Base-by-base conservation (phyloP, 441 rosid species). In the Erodium trifolium region DNA sequence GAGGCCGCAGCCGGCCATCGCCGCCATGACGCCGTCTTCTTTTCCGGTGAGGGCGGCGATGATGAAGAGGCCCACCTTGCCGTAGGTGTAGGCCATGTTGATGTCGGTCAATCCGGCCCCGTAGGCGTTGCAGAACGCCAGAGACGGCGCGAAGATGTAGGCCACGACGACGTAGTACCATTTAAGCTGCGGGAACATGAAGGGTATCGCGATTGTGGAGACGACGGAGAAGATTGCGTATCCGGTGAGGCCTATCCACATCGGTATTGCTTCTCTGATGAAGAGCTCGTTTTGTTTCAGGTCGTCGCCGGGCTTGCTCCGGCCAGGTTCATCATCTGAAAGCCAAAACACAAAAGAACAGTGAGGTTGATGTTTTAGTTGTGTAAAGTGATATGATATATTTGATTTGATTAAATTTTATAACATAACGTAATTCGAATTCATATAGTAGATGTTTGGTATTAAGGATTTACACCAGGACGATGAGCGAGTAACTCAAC, bases 31-130 rank as follows among this genome's bases (percentile, higher is more conserved):
- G 0, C 96, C 97, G 0, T 83, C 76, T 3, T 83, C 68, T 62
- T 84, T 78, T 1, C 96, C 90, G 0, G 90, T 79, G 51, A 93
- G 41, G 2, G 97, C 86, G 0, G 99, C 92, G 3, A 93, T 84
- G 63, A 90, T 76, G 39, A 94, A 90, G 62, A 94, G 92, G 0
- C 93, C 97, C 0, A 91, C 93, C 79, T 94, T 94, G 49, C 97
- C 99, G 6, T 94, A 94, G 70, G 90, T 94, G 72, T 88, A 91
- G 64, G 96, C 96, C 97, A 94, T 89, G 82, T 87, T 94, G 92
- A 91, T 90, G 81, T 91, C 97, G 1, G 97, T 91, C 37, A 91
- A 82, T 6, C 99, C 99, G 2, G 99, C 95, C 0, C 99, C 97
- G 14, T 94, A 94, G 0, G 99, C 97, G 57, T 94, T 94, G 81